A percentile compares a stretch with the other conserved stretches of the same genome.
phyloP scores from a whole-genome alignment of 2,329 filamentous ascomycete species.

The Lecanosticta acicola region DNA sequence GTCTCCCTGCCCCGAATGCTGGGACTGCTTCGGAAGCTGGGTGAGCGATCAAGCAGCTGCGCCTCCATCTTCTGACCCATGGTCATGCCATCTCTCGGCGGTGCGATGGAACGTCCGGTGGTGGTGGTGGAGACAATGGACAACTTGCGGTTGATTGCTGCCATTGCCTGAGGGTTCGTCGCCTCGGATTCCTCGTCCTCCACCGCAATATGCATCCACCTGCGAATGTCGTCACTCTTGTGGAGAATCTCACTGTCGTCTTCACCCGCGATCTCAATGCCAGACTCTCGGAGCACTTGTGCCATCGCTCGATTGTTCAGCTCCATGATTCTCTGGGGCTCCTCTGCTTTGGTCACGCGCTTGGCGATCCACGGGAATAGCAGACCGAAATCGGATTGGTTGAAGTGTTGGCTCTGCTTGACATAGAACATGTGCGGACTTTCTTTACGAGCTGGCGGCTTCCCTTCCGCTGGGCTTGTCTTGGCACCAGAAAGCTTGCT shows the following conservation, averaged over 20 bases:
- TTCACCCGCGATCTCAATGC: slow-evolving; percentile 38
- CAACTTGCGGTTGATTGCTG: slow-evolving; percentile 19
- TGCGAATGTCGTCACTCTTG: slow-evolving; percentile 18
- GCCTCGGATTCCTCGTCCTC: slow-evolving; percentile 18
- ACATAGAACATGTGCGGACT: slow-evolving; percentile 70
- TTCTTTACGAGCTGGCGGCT: slow-evolving; percentile 9
- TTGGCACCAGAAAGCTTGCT: slow-evolving; percentile 3
- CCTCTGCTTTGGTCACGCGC: slow-evolving; percentile 51
- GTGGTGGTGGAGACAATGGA: slow-evolving; percentile 17
- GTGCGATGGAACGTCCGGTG: slow-evolving; percentile 10
- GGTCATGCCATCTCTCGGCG: slow-evolving; percentile 24
- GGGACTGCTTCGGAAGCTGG: neutral
- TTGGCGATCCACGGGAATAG: slow-evolving; percentile 65
- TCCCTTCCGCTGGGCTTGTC: slow-evolving; percentile 2
- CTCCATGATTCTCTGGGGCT: slow-evolving; percentile 73
- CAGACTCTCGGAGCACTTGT: slow-evolving; percentile 56
- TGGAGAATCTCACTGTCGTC: slow-evolving; percentile 37
- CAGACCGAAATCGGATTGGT: slow-evolving; percentile 76
- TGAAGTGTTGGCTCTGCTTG: slow-evolving; percentile 67
- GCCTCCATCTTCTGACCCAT: slow-evolving; percentile 25
- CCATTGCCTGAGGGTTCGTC: slow-evolving; percentile 14
- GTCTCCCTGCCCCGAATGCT: neutral
- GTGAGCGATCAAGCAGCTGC: slow-evolving; percentile 5
- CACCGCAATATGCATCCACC: slow-evolving; percentile 25
- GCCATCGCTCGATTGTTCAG: slow-evolving; percentile 78